A percentile compares a stretch with the other conserved stretches of the same genome.
These are phyloP conservation scores for Cladosporium cucumerinum DNA, from an alignment of 2,329 filamentous ascomycete species.

Conservation along the genomic window DNA sequence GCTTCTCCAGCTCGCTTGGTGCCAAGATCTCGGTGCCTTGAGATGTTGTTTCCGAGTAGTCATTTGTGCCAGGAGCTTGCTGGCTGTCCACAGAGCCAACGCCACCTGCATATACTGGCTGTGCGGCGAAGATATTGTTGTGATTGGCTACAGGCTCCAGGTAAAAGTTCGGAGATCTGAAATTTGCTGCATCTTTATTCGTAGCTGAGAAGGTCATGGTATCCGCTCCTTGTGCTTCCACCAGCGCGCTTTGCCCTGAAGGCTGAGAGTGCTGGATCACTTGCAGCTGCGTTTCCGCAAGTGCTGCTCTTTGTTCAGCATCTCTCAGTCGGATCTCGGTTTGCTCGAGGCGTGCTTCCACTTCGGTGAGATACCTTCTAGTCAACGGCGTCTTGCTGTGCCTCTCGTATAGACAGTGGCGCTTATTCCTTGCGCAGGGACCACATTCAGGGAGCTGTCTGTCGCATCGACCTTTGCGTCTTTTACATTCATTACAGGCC, in stretches of 20 bases:
- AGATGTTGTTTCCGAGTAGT: background rate
- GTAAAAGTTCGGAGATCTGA: background rate
- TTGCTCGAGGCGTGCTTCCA: constrained; percentile 41
- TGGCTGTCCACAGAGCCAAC: background rate
- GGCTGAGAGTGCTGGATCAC: background rate
- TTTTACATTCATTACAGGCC: constrained; percentile 30
- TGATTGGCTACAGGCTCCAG: too few species aligned
- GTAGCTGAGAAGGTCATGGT: background rate
- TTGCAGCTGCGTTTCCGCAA: constrained; percentile 24
- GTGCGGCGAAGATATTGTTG: background rate
- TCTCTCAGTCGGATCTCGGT: constrained; percentile 25
- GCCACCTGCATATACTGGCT: background rate
- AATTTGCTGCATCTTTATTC: background rate
- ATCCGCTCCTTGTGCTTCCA: too few species aligned
- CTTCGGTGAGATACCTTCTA: constrained; percentile 46
- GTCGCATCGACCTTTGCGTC: constrained; percentile 29
- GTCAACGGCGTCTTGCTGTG: constrained; percentile 49
- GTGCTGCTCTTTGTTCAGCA: constrained; percentile 23
- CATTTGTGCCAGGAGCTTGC: background rate
- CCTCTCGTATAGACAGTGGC: constrained; percentile 50
- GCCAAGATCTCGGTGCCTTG: background rate
- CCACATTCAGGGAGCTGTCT: constrained; percentile 38
- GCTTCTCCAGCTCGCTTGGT: constrained; percentile 23
- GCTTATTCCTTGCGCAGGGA: constrained; percentile 43
- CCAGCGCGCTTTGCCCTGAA: background rate